These are phyloP conservation scores for Suillus brevipes DNA, from an alignment of 768 basidiomycete genomes.

Conservation along the genomic window DNA sequence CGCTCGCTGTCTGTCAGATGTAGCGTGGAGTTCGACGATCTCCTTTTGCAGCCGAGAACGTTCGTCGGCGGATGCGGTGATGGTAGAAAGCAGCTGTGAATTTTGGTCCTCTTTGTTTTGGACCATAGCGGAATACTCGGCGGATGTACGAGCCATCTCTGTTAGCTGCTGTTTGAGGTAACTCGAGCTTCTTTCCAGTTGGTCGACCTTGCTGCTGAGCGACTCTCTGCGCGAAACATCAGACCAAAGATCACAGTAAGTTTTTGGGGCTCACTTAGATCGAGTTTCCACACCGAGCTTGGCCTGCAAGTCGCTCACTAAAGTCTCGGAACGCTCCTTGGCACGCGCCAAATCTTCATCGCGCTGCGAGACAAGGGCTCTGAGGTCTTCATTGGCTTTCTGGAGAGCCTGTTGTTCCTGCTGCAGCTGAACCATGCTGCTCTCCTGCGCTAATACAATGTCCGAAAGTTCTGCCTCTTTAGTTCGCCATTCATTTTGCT, in stretches of 20 bases:
- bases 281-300: conserved; percentile 67
- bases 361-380: conserved; percentile 65
- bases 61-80: conserved; percentile 55
- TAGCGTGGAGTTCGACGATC: conserved; percentile 65
- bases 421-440: conserved; percentile 58
- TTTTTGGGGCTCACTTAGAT: conserved; percentile 50
- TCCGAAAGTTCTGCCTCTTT: conserved; percentile 65
- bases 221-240: conserved; percentile 50
- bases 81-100: conserved; percentile 49
- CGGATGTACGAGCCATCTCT: conserved; percentile 74
- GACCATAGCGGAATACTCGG: conserved; percentile 74
- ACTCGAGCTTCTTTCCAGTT: conserved; percentile 66
- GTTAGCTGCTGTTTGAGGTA: conserved; percentile 75
- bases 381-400: conserved; percentile 67
- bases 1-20: conserved; percentile 62
- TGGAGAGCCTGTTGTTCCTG: conserved; percentile 61
- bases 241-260: not conserved
- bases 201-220: conserved; percentile 56
- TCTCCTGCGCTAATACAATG: conserved; percentile 56
- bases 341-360: conserved; percentile 76
- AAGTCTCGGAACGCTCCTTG: conserved; percentile 71
- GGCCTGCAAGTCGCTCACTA: conserved; percentile 65
- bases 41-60: conserved; percentile 56
- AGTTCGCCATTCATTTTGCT: conserved; percentile 64
- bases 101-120: conserved; percentile 77